Evolutionary conservation across 805 yeast genomes (phyloP).

Genomic region (Pichia insulana): DNA sequence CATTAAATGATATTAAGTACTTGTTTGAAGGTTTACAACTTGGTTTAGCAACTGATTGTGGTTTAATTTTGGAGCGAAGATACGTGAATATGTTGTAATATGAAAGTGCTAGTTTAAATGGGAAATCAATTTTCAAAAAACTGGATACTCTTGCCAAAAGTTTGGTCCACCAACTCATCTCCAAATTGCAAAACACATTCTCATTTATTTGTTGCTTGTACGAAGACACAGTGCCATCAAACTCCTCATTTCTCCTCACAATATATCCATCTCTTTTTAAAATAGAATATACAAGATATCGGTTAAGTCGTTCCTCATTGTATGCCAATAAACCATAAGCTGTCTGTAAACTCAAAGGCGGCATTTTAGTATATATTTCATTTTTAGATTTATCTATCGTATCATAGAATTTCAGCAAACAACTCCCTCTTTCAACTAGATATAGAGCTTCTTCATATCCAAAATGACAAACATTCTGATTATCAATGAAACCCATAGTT

Average conservation of each 20-base stretch:
- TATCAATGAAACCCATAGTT: constrained; percentile 58
- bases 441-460: constrained; percentile 65
- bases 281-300: constrained; percentile 61
- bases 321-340: constrained; percentile 46
- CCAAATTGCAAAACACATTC: constrained; percentile 2
- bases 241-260: constrained; percentile 31
- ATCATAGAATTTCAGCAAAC: constrained; percentile 20
- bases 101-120: constrained; percentile 10
- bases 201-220: not conserved
- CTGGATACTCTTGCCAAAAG: constrained; percentile 1
- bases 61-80: constrained; percentile 10
- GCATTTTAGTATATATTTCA: constrained; percentile 22
- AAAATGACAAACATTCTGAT: constrained; percentile 38
- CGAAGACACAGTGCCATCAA: constrained; percentile 2
- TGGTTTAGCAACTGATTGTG: constrained; percentile 6
- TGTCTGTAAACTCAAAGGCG: constrained; percentile 51
- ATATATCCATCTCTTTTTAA: constrained; percentile 74
- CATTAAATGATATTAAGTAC: constrained; percentile 43
- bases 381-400: constrained; percentile 17
- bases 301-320: constrained; percentile 33
- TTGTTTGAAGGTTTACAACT: constrained; percentile 16
- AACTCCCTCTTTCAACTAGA: constrained; percentile 71
- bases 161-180: constrained; percentile 10
- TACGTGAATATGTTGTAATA: constrained; percentile 15
- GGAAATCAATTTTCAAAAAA: constrained; percentile 9